Percentiles rank a stretch among this genome's conserved stretches.
phyloP scores from a whole-genome alignment of 1,139 yeast genomes.

The Candida frijolesensis region DNA sequence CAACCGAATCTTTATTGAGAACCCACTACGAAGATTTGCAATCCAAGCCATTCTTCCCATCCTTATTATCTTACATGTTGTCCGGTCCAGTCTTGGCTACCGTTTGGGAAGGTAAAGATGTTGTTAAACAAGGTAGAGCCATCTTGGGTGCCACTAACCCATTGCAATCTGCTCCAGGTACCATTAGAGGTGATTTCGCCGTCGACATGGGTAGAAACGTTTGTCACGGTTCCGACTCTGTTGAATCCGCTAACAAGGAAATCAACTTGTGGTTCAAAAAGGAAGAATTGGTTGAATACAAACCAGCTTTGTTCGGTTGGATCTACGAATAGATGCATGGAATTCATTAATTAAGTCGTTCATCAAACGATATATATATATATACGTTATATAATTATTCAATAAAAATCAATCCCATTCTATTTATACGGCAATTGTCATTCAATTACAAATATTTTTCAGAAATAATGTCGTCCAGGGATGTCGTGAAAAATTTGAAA shows the following conservation, averaged over 20 bases:
- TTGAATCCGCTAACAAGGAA: constrained; percentile 96
- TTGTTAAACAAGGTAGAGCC: constrained; percentile 97
- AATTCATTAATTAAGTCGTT: not conserved
- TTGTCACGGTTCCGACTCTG: constrained; percentile 99
- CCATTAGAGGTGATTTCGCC: constrained; percentile 98
- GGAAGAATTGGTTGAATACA: constrained; percentile 94
- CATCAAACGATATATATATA: not conserved
- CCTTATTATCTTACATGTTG: constrained; percentile 91
- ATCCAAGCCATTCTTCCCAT: constrained; percentile 96
- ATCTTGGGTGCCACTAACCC: constrained; percentile 99
- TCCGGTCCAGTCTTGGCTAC: constrained; percentile 99
- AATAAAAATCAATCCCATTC: not conserved
- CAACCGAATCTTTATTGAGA: constrained; percentile 85
- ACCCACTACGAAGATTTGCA: constrained; percentile 96
- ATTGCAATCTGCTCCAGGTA: constrained; percentile 94
- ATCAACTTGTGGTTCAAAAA: constrained; percentile 97
- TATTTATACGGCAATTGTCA: too few species aligned
- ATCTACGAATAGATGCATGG: constrained; percentile 73
- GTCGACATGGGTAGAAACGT: constrained; percentile 99
- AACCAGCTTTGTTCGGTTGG: constrained; percentile 83
- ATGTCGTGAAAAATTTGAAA: constrained; percentile 1
- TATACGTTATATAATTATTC: not conserved
- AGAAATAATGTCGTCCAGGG: not conserved
- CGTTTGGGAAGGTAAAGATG: constrained; percentile 99
- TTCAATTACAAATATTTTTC: too few species aligned